These are phyloP conservation scores for Testicularia cyperi DNA, from an alignment of 1,284 basidiomycete genomes.

Conservation along the genomic window DNA sequence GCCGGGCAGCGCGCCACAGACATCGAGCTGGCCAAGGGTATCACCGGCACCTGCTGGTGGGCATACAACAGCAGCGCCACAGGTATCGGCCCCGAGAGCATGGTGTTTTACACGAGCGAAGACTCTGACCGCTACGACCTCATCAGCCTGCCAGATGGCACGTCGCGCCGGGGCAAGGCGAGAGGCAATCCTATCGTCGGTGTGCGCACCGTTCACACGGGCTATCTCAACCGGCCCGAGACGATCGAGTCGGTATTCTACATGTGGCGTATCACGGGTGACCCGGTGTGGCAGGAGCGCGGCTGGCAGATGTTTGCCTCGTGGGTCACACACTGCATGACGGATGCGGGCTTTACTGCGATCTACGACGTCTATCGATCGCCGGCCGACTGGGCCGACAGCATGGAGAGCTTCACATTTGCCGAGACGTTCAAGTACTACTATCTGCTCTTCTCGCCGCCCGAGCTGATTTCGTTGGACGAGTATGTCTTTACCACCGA, in stretches of 20 bases:
- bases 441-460: conserved; percentile 63
- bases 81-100: conserved; percentile 56
- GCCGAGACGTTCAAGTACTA: conserved; percentile 65
- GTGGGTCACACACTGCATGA: conserved; percentile 63
- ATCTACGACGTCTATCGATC: conserved; percentile 61
- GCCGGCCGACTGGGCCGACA: conserved; percentile 57
- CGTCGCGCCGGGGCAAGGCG: conserved; percentile 29
- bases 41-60: conserved; percentile 66
- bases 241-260: conserved; percentile 66
- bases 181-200: conserved; percentile 54
- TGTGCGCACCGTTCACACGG: conserved; percentile 30
- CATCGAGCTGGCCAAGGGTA: conserved; percentile 59
- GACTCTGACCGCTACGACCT: conserved; percentile 48
- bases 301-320: conserved; percentile 67
- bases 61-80: conserved; percentile 59
- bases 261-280: conserved; percentile 66
- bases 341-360: conserved; percentile 61
- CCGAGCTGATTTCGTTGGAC: conserved; percentile 65
- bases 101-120: conserved; percentile 42
- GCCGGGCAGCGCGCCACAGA: conserved; percentile 61
- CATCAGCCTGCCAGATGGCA: conserved; percentile 30
- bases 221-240: conserved; percentile 63
- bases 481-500: conserved; percentile 66
- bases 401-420: conserved; percentile 65
- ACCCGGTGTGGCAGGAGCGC: conserved; percentile 64